phyloP scores from a whole-genome alignment of 768 basidiomycete species.

The Mycena capillaripes region DNA sequence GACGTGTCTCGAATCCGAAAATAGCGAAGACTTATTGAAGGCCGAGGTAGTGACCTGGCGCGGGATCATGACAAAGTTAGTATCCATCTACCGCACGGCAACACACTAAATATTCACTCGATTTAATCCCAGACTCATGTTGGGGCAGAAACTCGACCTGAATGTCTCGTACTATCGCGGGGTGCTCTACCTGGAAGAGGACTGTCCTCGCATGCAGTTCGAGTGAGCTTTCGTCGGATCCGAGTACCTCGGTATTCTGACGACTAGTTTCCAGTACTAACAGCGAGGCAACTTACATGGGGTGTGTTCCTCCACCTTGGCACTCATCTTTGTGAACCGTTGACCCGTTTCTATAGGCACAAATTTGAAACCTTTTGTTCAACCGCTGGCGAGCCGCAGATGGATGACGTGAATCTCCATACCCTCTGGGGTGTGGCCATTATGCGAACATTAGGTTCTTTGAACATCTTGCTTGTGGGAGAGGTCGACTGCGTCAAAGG shows the following conservation, averaged over 20 bases:
- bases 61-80: conserved; percentile 23
- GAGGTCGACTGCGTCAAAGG: conserved; percentile 32
- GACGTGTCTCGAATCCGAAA: not conserved
- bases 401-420: not conserved
- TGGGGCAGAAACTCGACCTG: conserved; percentile 4
- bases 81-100: no score
- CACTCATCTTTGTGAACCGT: not conserved
- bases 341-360: conserved; percentile 4
- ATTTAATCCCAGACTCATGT: conserved; percentile 11
- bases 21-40: conserved; percentile 18
- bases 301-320: not conserved
- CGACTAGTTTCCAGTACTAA: not conserved
- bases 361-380: conserved; percentile 24
- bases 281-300: conserved; percentile 1
- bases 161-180: conserved; percentile 23
- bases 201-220: not conserved
- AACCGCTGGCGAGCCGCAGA: not conserved
- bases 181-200: conserved; percentile 27
- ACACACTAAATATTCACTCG: not conserved
- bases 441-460: conserved; percentile 12
- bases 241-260: not conserved
- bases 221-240: not conserved
- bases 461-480: conserved; percentile 23
- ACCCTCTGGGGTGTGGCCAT: conserved; percentile 18
- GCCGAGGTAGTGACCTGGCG: conserved; percentile 28